Base-by-base conservation (phyloP, 2,329 filamentous ascomycete species). In the Monascus ruber region DNA sequence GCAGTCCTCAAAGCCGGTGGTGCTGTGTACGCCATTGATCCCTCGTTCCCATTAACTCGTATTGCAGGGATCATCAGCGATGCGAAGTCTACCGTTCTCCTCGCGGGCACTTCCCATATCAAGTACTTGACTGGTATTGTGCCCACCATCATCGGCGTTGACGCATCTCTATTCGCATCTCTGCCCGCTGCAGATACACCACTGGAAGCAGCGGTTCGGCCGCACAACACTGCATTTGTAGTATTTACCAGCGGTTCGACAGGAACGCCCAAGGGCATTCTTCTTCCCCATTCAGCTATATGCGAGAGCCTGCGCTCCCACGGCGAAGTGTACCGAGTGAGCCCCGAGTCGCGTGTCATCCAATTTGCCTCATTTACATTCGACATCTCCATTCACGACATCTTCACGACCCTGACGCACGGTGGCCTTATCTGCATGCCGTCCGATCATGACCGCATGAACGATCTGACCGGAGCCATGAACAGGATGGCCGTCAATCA, bases 331-430 rank as follows among this genome's bases (percentile, higher is more conserved):
- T 11, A 5, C 28, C 11, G n/a, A 29, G 34, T 24, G n/a, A 10
- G 10, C 53, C 61, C 1, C 54, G 64, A 10, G 29, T 74, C 73
- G 11, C 52, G 56, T 10, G 47, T 47, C 5, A 43, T 63, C 31
- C 58, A 62, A 39, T 53, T 62, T 26, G 53, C 56, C 0, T 44
- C 52, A 4, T 59, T 56, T 40, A 59, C 50, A 32, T 64, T 63
- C 33, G 61, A 64, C 38, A 56, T 58, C 3, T 60, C 64, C 31
- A 53, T 74, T 24, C 51, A 62, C 3, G 71, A 74, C 47, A 62
- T 2, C 10, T 46, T 2, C 5, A 24, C 2, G 17, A 31, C 39
- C 1, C 34, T 45, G 4, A 3, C 42, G 1, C 9, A 7, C 5
- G 46, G 46, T 2, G 43, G n/a, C 3, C 42, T 39, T 8, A 7